Conservation (phyloP, 2,329 filamentous ascomycete genomes). For the Trichoderma simmonsii region DNA sequence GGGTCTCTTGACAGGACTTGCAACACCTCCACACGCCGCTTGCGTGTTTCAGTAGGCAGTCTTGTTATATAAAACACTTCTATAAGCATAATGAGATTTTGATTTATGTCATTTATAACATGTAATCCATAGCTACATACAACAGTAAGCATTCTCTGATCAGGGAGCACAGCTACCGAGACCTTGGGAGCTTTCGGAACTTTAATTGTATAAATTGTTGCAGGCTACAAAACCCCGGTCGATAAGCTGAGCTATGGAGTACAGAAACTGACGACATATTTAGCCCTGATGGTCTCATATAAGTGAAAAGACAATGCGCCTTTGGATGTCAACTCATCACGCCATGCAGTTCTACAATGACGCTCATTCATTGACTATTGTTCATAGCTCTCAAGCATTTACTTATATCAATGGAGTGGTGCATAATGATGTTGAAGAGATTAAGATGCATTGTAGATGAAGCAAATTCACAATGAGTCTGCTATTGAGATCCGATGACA, state of each 20-base stretch:
- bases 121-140: not conserved
- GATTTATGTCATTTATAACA: not conserved
- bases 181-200: not conserved
- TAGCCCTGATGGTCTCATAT: slow-evolving; percentile 9
- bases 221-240: not conserved
- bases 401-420: not conserved
- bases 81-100: not conserved
- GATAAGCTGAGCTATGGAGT: not conserved
- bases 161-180: not conserved
- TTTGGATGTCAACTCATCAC: not conserved
- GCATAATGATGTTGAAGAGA: not conserved
- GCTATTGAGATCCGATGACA: not conserved
- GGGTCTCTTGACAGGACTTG: not conserved
- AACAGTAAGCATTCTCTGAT: not conserved
- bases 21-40: not conserved
- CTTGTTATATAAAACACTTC: not conserved
- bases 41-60: not conserved
- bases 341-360: not conserved
- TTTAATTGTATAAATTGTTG: too few relatives aligned
- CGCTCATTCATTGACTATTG: not conserved
- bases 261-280: slow-evolving; percentile 2
- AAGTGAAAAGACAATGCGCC: not conserved
- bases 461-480: not conserved
- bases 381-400: not conserved
- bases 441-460: not conserved